Base-by-base conservation (phyloP, 805 yeast species). In the Helenozyma rhizophorensis region DNA sequence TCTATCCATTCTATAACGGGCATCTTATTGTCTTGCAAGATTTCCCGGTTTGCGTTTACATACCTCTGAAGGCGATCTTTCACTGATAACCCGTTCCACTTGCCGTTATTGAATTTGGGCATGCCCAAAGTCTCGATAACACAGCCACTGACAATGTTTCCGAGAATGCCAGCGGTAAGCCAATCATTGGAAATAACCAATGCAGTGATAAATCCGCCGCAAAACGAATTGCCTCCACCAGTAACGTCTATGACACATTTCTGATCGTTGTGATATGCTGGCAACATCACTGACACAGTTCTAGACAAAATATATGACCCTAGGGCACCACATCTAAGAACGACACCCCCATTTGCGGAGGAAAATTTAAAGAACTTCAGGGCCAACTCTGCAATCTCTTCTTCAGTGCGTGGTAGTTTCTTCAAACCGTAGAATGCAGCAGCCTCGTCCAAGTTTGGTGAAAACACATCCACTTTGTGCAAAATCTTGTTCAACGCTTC, bases 371-470 rank as follows among this genome's bases (percentile, higher is more conserved):
- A 34, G 21, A 42, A 45, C 15, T 18, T 12, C 17, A 25, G 33
- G 6, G 47, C 47, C 25, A 45, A 25, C 4, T 39, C 40, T 37
- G 69, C 76, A 9, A 80, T 62, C 2, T 55, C 43, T 3, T 18
- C 72, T 0, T 33, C 42, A 6, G 56, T 42, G 3, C 57, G 55
- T 0, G 45, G 40, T 0, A 85, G 82, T 26, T 61, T 66, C 14
- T 65, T 62, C 13, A 59, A 39, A 1, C 75, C 79, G 26, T 80
- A 69, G 18, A 83, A 72, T 16, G 69, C 58, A 1, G 89, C 83
- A 0, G 87, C 89, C 56, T 89, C 97, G 25, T 81, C 80, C 6
- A 87, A 76, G 54, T 89, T 89, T 0, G 97, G 97, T 1, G 95
- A 74, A 19, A 89, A 65, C 0, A 85, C 68, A 33, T 77, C 76